A percentile compares a stretch with the other conserved stretches of the same genome.
Evolutionary conservation across 2,329 filamentous ascomycete species (phyloP).

Genomic region (Venturia effusa): DNA sequence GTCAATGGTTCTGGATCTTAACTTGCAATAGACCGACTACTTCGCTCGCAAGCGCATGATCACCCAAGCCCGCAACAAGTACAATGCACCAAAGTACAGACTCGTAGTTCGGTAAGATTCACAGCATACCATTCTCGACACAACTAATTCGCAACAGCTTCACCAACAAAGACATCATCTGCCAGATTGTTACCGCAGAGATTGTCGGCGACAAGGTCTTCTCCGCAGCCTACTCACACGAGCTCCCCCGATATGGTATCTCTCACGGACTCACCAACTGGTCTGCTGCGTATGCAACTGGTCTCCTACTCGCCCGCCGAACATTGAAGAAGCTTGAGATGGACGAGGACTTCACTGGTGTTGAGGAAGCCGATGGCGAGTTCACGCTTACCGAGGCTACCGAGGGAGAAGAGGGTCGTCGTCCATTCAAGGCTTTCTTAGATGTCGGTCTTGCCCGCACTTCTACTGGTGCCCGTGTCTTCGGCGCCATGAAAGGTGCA

Average conservation of each 20-base stretch:
- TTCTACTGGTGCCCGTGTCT: slow-evolving; percentile 96
- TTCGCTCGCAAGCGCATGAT: slow-evolving; percentile 99
- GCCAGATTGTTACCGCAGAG: slow-evolving; percentile 94
- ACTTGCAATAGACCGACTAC: slow-evolving; percentile 82
- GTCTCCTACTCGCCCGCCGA: slow-evolving; percentile 93
- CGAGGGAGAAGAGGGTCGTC: slow-evolving; percentile 77
- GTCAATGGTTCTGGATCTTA: neutral
- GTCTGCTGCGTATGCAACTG: slow-evolving; percentile 93
- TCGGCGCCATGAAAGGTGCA: slow-evolving; percentile 99
- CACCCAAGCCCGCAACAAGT: slow-evolving; percentile 99
- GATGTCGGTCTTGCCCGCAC: slow-evolving; percentile 96
- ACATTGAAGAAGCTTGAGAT: slow-evolving; percentile 94
- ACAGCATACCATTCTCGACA: neutral
- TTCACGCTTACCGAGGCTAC: slow-evolving; percentile 90
- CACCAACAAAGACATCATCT: slow-evolving; percentile 99
- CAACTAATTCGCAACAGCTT: slow-evolving; percentile 36
- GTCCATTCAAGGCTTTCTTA: slow-evolving; percentile 98
- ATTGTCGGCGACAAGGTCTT: slow-evolving; percentile 98
- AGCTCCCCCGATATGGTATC: slow-evolving; percentile 96
- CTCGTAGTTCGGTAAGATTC: slow-evolving; percentile 68
- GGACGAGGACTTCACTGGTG: slow-evolving; percentile 85
- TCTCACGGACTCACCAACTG: slow-evolving; percentile 99
- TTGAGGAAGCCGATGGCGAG: slow-evolving; percentile 95
- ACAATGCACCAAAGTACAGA: slow-evolving; percentile 99
- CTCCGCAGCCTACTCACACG: slow-evolving; percentile 83